Conservation (phyloP, 345 rosid genomes). For the Combretum micranthum region DNA sequence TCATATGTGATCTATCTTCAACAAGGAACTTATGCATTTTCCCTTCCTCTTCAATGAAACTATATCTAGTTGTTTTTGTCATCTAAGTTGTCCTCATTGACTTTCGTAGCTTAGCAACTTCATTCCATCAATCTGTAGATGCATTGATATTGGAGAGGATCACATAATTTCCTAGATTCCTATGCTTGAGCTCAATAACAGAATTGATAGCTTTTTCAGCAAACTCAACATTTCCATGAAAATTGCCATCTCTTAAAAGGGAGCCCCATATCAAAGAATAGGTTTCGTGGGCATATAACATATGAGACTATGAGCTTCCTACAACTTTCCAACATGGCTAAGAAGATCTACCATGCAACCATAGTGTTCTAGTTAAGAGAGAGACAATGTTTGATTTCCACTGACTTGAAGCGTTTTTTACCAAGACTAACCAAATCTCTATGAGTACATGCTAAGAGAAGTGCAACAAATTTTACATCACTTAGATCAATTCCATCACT, state of each 20-base stretch:
- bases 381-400: no score
- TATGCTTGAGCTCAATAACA: no score
- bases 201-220: no score
- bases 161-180: no score
- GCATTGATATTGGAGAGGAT: slow-evolving; percentile 72
- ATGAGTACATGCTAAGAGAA: slow-evolving; percentile 75
- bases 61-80: no score
- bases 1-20: no score
- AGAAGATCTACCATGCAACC: slow-evolving; percentile 88
- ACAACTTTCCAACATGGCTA: slow-evolving; percentile 66
- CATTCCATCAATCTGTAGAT: slow-evolving; percentile 45
- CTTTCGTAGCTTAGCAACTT: slow-evolving; percentile 60
- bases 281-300: slow-evolving; percentile 67
- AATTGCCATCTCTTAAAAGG: no score
- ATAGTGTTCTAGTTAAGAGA: slow-evolving; percentile 67
- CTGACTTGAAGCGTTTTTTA: slow-evolving; percentile 40
- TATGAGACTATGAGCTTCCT: slow-evolving; percentile 55
- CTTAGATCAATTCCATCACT: slow-evolving; percentile 45
- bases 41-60: no score
- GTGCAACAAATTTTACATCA: slow-evolving; percentile 72
- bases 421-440: slow-evolving; percentile 57
- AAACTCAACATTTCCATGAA: no score
- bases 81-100: no score
- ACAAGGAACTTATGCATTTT: no score
- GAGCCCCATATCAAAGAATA: slow-evolving; percentile 72